phyloP scores from a whole-genome alignment of 306 rosid species.

The Sicyos edulis region DNA sequence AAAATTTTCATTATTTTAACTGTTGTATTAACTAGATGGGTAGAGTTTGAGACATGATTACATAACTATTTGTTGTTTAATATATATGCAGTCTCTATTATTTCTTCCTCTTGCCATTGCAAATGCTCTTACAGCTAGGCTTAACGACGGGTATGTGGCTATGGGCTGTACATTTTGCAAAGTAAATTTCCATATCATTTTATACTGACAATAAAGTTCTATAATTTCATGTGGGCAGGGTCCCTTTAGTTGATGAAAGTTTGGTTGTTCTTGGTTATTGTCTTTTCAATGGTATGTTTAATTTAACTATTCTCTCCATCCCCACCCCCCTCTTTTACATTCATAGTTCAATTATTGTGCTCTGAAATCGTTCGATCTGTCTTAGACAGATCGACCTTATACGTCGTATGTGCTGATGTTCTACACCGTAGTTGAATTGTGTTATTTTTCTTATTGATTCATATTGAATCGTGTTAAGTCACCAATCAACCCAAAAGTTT shows the following conservation, averaged over 20 bases:
- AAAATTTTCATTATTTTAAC: not conserved
- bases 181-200: not conserved
- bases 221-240: slow-evolving; percentile 38
- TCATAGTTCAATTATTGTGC: not conserved
- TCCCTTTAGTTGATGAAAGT: slow-evolving; percentile 70
- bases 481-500: too few relatives aligned
- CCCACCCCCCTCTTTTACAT: not conserved
- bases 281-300: slow-evolving; percentile 49
- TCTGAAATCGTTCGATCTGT: not conserved
- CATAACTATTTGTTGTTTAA: not conserved
- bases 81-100: slow-evolving; percentile 60
- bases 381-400: not conserved
- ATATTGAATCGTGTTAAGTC: too few relatives aligned
- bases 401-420: too few relatives aligned
- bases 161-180: not conserved
- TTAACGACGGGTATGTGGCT: slow-evolving; percentile 75
- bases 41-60: slow-evolving; percentile 2
- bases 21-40: not conserved
- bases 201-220: not conserved
- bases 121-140: slow-evolving; percentile 72
- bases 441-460: not conserved
- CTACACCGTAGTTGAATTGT: not conserved
- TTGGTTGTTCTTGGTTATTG: slow-evolving; percentile 80
- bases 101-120: slow-evolving; percentile 89
- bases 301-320: not conserved